Conservation (phyloP, 148 eudicot species). For the Cornus florida region DNA sequence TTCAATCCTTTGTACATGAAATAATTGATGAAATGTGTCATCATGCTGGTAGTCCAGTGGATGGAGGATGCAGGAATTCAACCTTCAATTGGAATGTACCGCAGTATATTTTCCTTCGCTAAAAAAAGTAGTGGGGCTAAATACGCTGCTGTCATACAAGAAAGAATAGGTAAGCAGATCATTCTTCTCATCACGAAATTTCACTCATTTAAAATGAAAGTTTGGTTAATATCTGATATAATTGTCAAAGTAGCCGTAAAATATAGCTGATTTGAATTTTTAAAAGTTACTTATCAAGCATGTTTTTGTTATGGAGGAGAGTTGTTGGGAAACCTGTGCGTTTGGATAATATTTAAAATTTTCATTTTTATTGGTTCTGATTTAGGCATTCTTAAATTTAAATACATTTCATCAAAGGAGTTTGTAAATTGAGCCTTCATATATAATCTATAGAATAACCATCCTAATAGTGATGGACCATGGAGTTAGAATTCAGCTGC, state of each 20-base stretch:
- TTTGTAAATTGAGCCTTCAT: no score
- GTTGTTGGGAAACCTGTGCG: not conserved
- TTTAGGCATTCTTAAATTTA: not conserved
- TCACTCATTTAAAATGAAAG: not conserved
- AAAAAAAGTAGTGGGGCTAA: constrained; percentile 64
- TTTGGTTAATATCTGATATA: not conserved
- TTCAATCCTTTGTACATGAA: not conserved
- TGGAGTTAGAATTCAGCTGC: not conserved
- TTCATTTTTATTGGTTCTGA: not conserved
- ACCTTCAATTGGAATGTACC: constrained; percentile 69
- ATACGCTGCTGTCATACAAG: constrained; percentile 51
- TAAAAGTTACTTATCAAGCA: not conserved
- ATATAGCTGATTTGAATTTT: not conserved
- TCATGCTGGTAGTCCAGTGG: constrained; percentile 79
- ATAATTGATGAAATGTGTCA: not conserved
- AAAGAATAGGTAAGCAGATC: constrained; percentile 50
- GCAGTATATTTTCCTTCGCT: constrained; percentile 53
- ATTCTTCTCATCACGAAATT: not conserved
- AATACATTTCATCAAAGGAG: no score
- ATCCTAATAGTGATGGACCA: not conserved
- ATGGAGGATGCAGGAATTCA: constrained; percentile 80
- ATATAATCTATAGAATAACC: no score
- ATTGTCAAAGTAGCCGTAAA: not conserved
- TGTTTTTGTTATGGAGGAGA: no score
- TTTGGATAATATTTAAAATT: not conserved